These are phyloP conservation scores for Zygoascus meyerae DNA, from an alignment of 1,139 yeast species.

Conservation along the genomic window DNA sequence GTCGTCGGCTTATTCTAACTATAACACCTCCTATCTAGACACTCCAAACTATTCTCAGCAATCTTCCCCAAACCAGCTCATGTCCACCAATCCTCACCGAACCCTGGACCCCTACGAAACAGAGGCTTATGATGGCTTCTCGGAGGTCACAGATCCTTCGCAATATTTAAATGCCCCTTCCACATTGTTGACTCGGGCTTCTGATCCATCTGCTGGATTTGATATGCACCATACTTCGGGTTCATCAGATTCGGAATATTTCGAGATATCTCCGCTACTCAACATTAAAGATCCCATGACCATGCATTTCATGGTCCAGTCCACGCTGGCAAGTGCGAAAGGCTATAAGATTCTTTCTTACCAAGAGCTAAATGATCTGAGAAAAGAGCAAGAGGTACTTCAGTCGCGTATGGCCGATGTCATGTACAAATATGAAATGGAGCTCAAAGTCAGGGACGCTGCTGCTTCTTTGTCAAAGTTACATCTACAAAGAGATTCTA, in stretches of 20 bases:
- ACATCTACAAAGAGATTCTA: constrained; percentile 15
- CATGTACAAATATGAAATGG: constrained; percentile 28
- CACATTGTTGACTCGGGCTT: constrained; percentile 15
- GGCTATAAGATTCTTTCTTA: constrained; percentile 29
- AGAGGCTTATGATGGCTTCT: constrained; percentile 8
- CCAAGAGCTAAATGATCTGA: constrained; percentile 29
- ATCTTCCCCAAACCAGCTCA: too few relatives aligned
- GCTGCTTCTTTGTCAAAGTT: constrained; percentile 30
- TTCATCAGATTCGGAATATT: constrained; percentile 19
- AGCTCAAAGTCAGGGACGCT: constrained; percentile 33
- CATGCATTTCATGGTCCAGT: constrained; percentile 28
- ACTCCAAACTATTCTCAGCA: too few relatives aligned
- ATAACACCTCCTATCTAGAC: too few relatives aligned
- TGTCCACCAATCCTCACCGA: too few relatives aligned
- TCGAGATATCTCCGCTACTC: constrained; percentile 24
- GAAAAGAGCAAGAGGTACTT: constrained; percentile 24
- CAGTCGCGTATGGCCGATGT: constrained; percentile 26
- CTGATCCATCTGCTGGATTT: background rate
- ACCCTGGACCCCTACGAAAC: constrained; percentile 8
- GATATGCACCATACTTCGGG: background rate
- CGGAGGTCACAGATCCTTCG: constrained; percentile 14
- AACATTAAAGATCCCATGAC: constrained; percentile 25
- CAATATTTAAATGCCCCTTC: constrained; percentile 19
- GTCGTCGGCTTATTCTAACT: too few relatives aligned
- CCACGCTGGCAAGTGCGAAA: constrained; percentile 30